Percentiles rank a stretch among this genome's conserved stretches.
Evolutionary conservation across 768 basidiomycete genomes (phyloP).

Genomic region (Tulasnella sp.): DNA sequence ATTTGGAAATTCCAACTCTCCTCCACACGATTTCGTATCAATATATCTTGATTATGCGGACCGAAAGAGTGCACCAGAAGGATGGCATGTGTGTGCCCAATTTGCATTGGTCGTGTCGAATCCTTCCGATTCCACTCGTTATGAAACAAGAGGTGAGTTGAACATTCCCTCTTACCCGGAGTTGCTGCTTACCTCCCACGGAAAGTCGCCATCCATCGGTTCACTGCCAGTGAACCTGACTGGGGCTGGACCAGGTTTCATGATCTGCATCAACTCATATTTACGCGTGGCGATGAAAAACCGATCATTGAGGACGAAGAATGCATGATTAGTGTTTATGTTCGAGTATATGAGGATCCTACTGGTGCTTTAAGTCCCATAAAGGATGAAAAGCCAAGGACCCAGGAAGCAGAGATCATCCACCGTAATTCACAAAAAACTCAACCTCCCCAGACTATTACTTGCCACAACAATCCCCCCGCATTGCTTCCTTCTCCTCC

Average conservation of each 20-base stretch:
- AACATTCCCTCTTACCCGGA: too few species aligned
- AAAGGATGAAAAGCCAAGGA: too few species aligned
- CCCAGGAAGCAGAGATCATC: too few species aligned
- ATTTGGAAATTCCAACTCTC: constrained; percentile 96
- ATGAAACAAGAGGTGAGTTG: constrained; percentile 85
- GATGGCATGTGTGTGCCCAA: constrained; percentile 99
- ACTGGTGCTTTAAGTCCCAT: constrained; percentile 99
- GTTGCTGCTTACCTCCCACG: too few species aligned
- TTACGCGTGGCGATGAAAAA: constrained; percentile 65
- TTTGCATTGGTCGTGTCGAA: constrained; percentile 98
- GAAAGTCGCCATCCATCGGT: constrained; percentile 94
- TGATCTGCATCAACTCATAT: constrained; percentile 88
- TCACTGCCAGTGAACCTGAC: constrained; percentile 97
- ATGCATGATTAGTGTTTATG: constrained; percentile 91
- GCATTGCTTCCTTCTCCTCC: too few species aligned
- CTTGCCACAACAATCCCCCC: too few species aligned
- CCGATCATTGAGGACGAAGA: constrained; percentile 94
- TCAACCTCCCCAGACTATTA: too few species aligned
- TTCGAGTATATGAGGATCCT: constrained; percentile 95
- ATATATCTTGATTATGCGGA: constrained; percentile 99
- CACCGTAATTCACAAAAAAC: too few species aligned
- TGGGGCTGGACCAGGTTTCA: constrained; percentile 99
- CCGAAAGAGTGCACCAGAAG: constrained; percentile 91
- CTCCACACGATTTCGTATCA: constrained; percentile 96
- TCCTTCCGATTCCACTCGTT: constrained; percentile 83